Percentiles rank a stretch among this genome's conserved stretches.
Conservation (phyloP, 2,329 filamentous ascomycete genomes). For the Eutypella sp. region DNA sequence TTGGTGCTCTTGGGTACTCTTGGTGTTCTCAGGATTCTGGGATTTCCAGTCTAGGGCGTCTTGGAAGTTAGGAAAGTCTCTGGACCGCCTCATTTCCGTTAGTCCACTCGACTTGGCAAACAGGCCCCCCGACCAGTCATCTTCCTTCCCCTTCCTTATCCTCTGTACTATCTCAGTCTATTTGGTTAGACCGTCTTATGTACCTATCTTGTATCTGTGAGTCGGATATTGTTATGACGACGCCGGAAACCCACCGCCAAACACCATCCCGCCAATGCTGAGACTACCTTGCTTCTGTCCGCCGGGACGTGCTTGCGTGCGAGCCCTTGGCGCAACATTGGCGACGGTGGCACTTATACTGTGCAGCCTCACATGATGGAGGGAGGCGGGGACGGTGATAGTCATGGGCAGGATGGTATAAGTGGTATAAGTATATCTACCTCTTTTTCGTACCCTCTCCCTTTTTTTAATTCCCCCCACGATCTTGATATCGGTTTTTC, state of each 20-base stretch:
- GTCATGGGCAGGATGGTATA: too few relatives aligned
- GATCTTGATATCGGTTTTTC: constrained; percentile 1
- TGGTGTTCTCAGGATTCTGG: too few relatives aligned
- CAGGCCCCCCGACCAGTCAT: neutral
- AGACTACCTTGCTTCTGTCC: neutral
- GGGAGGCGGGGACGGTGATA: constrained; percentile 1
- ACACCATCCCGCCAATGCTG: neutral
- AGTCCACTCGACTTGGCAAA: neutral
- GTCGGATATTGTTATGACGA: neutral
- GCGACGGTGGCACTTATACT: too few relatives aligned
- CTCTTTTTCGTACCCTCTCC: too few relatives aligned
- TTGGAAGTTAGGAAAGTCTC: neutral
- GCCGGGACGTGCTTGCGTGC: neutral
- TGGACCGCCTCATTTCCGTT: neutral
- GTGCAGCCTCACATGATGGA: constrained; percentile 2
- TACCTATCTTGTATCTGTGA: neutral
- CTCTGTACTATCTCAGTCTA: too few relatives aligned
- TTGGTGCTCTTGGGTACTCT: neutral
- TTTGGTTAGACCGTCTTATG: too few relatives aligned
- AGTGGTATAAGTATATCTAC: constrained; percentile 4
- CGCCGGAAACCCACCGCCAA: neutral
- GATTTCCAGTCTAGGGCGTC: too few relatives aligned
- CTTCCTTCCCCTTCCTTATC: neutral
- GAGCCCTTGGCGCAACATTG: constrained; percentile 2
- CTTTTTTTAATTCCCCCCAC: too few relatives aligned